These are phyloP conservation scores for Paramecium bursaria DNA, from an alignment of 73 alveolate genomes.

Conservation along the genomic window DNA sequence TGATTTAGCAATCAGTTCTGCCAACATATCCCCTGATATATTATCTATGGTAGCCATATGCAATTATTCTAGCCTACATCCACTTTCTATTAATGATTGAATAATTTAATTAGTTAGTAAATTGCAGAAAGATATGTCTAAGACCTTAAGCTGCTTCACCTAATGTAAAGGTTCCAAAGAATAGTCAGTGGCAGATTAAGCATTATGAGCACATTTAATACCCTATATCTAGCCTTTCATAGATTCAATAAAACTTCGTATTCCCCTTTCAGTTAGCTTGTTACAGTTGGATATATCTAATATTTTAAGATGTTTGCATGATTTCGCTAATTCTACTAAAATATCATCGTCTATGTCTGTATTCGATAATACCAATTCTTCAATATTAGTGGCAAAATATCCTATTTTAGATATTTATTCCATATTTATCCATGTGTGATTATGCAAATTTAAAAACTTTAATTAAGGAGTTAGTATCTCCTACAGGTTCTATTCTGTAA, in stretches of 20 bases:
- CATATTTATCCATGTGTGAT: slow-evolving; percentile 65
- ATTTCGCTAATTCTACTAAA: slow-evolving; percentile 64
- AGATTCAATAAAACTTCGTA: slow-evolving; percentile 40
- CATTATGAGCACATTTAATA: slow-evolving; percentile 57
- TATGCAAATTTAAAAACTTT: slow-evolving; percentile 47
- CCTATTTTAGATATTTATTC: slow-evolving; percentile 64
- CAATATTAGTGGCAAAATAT: slow-evolving; percentile 63
- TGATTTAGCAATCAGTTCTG: slow-evolving; percentile 16
- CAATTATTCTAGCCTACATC: slow-evolving; percentile 33
- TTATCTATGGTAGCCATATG: slow-evolving; percentile 38
- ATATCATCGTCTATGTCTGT: slow-evolving; percentile 69
- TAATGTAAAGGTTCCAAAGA: slow-evolving; percentile 42
- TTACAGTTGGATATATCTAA: slow-evolving; percentile 54
- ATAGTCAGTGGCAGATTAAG: slow-evolving; percentile 40
- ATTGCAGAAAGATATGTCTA: slow-evolving; percentile 30
- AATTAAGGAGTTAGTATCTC: slow-evolving; percentile 43
- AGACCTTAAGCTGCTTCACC: neutral
- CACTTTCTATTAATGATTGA: slow-evolving; percentile 6
- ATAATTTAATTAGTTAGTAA: slow-evolving; percentile 8
- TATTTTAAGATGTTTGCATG: slow-evolving; percentile 38
- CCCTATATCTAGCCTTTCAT: slow-evolving; percentile 4
- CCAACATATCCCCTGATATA: neutral
- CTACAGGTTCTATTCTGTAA: slow-evolving; percentile 58
- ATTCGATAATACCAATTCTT: slow-evolving; percentile 55
- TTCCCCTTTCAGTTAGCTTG: slow-evolving; percentile 59